Evolutionary conservation across 2,329 filamentous ascomycete genomes (phyloP).

Genomic region (Bipolaris cookei): DNA sequence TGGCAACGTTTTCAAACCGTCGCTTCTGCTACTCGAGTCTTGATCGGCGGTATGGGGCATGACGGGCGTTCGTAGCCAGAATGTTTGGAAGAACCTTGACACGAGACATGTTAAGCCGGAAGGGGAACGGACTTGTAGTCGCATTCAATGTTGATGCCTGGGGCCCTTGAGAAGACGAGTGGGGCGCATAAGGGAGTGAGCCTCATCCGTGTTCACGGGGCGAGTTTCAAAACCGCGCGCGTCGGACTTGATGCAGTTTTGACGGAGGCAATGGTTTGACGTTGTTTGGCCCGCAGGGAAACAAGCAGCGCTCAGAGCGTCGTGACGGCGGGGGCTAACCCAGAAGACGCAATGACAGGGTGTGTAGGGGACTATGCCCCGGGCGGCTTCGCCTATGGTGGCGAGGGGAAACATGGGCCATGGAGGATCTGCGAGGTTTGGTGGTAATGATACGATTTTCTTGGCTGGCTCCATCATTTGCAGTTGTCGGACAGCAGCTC

Average conservation of each 20-base stretch:
- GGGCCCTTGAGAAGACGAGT: conserved; percentile 29
- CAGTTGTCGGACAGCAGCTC: background rate
- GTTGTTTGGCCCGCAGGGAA: conserved; percentile 45
- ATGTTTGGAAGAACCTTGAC: conserved; percentile 49
- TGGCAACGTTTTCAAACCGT: conserved; percentile 53
- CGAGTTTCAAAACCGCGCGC: conserved; percentile 50
- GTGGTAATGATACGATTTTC: too few species aligned
- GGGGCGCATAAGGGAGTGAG: conserved; percentile 39
- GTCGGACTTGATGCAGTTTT: conserved; percentile 47
- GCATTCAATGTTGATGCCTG: conserved; percentile 38
- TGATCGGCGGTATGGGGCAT: conserved; percentile 46
- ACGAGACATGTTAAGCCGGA: conserved; percentile 48
- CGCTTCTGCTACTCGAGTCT: conserved; percentile 44
- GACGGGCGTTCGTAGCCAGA: conserved; percentile 38
- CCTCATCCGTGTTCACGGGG: conserved; percentile 39
- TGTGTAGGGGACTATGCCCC: conserved; percentile 38
- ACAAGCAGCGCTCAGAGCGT: conserved; percentile 44
- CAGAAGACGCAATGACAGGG: conserved; percentile 38
- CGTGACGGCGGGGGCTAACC: conserved; percentile 47
- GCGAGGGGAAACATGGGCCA: background rate
- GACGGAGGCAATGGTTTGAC: conserved; percentile 49
- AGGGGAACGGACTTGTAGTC: conserved; percentile 35
- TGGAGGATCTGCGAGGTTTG: background rate
- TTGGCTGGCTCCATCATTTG: background rate
- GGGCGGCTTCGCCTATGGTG: background rate